Percentiles rank a stretch among this genome's conserved stretches.
phyloP scores from a whole-genome alignment of 176 grass and related monocot genomes.

The Musa troglodytarum region DNA sequence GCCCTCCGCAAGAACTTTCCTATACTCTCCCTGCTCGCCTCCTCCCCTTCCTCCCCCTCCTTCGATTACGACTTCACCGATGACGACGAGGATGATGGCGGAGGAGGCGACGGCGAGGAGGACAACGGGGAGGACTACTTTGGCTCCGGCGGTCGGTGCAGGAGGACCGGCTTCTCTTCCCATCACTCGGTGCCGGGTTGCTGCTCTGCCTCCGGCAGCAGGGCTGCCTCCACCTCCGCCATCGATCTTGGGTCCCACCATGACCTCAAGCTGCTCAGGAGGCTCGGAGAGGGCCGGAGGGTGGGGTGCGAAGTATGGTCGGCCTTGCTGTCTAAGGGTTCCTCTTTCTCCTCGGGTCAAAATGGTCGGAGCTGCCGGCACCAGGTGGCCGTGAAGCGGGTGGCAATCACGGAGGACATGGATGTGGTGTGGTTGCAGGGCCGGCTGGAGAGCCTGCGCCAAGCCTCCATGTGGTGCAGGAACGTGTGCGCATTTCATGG shows the following conservation, averaged over 20 bases:
- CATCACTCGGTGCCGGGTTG: slow-evolving; percentile 21
- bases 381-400: slow-evolving; percentile 80
- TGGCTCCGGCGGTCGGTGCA: slow-evolving; percentile 7
- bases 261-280: slow-evolving; percentile 60
- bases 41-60: slow-evolving; percentile 58
- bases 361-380: slow-evolving; percentile 53
- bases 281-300: slow-evolving; percentile 47
- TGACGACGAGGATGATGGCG: slow-evolving; percentile 30
- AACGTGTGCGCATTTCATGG: slow-evolving; percentile 83
- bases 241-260: slow-evolving; percentile 75
- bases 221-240: slow-evolving; percentile 17
- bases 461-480: slow-evolving; percentile 69
- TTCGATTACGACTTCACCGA: slow-evolving; percentile 41
- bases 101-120: slow-evolving; percentile 12
- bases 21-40: slow-evolving; percentile 70
- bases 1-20: slow-evolving; percentile 92
- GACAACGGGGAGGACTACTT: slow-evolving; percentile 61
- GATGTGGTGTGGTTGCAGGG: slow-evolving; percentile 50
- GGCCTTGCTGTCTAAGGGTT: slow-evolving; percentile 48
- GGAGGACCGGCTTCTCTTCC: neutral
- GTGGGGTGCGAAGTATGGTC: slow-evolving; percentile 75
- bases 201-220: slow-evolving; percentile 1
- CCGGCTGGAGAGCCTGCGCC: slow-evolving; percentile 63
- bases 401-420: slow-evolving; percentile 43
- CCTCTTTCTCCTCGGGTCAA: slow-evolving; percentile 6